Evolutionary conservation across 73 alveolate genomes (phyloP).

Genomic region (Blepharisma stoltei): DNA sequence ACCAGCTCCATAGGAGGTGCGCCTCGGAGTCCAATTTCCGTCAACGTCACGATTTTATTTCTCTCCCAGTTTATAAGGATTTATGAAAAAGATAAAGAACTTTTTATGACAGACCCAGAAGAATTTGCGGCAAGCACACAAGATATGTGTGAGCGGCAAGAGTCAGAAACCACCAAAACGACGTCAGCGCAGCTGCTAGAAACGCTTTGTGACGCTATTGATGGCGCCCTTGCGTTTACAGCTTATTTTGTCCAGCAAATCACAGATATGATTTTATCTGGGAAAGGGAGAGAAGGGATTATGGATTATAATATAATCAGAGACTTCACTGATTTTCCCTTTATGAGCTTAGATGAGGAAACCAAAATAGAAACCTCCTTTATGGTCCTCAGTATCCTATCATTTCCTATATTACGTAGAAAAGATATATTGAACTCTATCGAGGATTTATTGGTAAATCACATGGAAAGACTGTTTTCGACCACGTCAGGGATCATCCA

Average conservation of each 20-base stretch:
- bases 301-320: too few species aligned
- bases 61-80: background rate
- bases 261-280: background rate
- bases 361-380: background rate
- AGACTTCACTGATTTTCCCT: background rate
- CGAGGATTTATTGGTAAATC: background rate
- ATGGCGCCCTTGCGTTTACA: slow-evolving; percentile 9
- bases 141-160: slow-evolving; percentile 33
- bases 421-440: background rate
- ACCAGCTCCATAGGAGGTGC: too few species aligned
- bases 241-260: background rate
- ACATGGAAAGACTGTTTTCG: background rate
- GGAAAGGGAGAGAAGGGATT: background rate
- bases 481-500: slow-evolving; percentile 6
- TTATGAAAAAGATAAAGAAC: slow-evolving; percentile 15
- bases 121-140: slow-evolving; percentile 3
- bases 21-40: too few species aligned
- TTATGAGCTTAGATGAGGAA: slow-evolving; percentile 23
- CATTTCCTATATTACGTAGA: background rate
- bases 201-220: slow-evolving; percentile 24
- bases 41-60: too few species aligned
- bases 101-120: background rate
- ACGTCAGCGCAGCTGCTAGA: slow-evolving; percentile 21
- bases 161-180: slow-evolving; percentile 27
- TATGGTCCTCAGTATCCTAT: slow-evolving; percentile 2